Conservation (phyloP, 2,329 filamentous ascomycete genomes). For the Penicillium psychrosexuale region DNA sequence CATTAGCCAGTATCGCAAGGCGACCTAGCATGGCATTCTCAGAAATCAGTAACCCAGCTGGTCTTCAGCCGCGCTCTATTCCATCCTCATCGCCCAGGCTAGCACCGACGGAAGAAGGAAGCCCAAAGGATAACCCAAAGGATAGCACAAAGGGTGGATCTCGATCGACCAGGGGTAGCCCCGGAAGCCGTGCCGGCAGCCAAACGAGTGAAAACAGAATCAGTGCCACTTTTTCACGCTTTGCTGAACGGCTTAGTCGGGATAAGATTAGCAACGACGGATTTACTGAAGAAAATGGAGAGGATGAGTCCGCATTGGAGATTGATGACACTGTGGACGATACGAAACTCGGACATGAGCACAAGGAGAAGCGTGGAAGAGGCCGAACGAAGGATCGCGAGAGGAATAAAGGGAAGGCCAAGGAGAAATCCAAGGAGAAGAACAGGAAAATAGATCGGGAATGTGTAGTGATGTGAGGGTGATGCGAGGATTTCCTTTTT, state of each 20-base stretch:
- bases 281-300: slow-evolving; percentile 23
- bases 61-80: slow-evolving; percentile 21
- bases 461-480: slow-evolving; percentile 41
- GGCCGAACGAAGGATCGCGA: slow-evolving; percentile 22
- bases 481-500: neutral
- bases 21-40: slow-evolving; percentile 31
- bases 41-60: slow-evolving; percentile 14
- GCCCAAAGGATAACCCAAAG: neutral
- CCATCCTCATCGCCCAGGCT: slow-evolving; percentile 28
- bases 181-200: slow-evolving; percentile 36
- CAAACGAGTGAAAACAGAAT: slow-evolving; percentile 38
- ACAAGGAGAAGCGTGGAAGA: slow-evolving; percentile 25
- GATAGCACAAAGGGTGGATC: slow-evolving; percentile 14
- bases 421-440: slow-evolving; percentile 37
- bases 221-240: slow-evolving; percentile 36
- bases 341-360: slow-evolving; percentile 18
- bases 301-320: slow-evolving; percentile 25
- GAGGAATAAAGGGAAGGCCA: slow-evolving; percentile 28
- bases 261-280: slow-evolving; percentile 32
- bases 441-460: slow-evolving; percentile 42
- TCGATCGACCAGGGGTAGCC: slow-evolving; percentile 30
- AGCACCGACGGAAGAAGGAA: slow-evolving; percentile 25
- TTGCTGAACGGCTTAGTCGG: slow-evolving; percentile 31
- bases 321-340: slow-evolving; percentile 18
- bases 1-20: slow-evolving; percentile 17